Conservation (phyloP, 2,329 filamentous ascomycete species). For the Onygenales sp. region DNA sequence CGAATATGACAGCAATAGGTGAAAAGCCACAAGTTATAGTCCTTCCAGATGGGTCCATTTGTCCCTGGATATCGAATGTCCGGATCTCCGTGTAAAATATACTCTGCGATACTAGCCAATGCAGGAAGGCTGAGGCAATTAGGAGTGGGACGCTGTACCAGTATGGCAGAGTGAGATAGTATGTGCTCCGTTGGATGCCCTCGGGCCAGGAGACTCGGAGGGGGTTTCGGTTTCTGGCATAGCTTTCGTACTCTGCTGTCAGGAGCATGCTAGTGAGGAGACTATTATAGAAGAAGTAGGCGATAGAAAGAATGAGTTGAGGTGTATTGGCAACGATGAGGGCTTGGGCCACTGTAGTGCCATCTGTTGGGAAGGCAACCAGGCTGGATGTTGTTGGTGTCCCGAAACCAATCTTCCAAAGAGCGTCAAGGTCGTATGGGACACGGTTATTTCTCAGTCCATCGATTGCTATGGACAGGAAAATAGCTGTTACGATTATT, state of each 20-base stretch:
- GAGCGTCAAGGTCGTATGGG: not conserved
- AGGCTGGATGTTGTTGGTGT: not conserved
- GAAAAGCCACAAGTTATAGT: constrained; percentile 13
- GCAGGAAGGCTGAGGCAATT: constrained; percentile 26
- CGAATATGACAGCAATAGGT: constrained; percentile 13
- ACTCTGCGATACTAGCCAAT: constrained; percentile 42
- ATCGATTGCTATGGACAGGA: not conserved
- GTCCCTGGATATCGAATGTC: constrained; percentile 10
- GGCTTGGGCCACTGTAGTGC: not conserved
- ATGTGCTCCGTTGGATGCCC: constrained; percentile 32
- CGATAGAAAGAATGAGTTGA: constrained; percentile 25
- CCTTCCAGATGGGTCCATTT: not conserved
- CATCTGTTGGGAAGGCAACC: not conserved
- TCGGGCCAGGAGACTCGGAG: constrained; percentile 27
- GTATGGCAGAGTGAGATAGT: constrained; percentile 38
- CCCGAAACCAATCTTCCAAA: constrained; percentile 4
- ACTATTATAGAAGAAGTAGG: constrained; percentile 28
- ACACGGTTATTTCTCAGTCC: not conserved
- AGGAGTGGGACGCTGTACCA: constrained; percentile 35
- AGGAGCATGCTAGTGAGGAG: constrained; percentile 38
- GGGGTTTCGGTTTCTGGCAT: constrained; percentile 27
- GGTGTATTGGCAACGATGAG: constrained; percentile 25
- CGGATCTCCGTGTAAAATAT: constrained; percentile 35
- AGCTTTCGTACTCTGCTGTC: constrained; percentile 39
- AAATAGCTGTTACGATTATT: not conserved